Conservation (phyloP, 129 eudicot species). For the Scalesia atractyloides region DNA sequence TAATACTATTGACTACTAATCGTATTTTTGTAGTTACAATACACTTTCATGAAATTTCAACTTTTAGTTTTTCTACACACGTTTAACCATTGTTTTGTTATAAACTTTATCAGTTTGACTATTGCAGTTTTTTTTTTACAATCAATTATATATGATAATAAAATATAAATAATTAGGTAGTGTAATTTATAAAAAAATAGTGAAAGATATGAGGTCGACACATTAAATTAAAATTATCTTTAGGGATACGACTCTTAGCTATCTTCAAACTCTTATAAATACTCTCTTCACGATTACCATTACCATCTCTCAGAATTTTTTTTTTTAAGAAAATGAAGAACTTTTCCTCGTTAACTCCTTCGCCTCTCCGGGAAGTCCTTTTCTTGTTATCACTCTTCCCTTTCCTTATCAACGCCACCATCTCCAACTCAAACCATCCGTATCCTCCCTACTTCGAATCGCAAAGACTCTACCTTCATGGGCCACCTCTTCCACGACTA, state of each 20-base stretch:
- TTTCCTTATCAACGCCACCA: constrained; percentile 33
- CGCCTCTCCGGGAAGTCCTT: background rate
- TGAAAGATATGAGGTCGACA: no score
- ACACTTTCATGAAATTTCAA: no score
- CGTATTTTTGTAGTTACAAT: no score
- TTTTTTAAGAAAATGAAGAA: constrained; percentile 33
- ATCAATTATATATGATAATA: background rate
- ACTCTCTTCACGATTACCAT: constrained; percentile 9
- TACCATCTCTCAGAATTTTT: constrained; percentile 33
- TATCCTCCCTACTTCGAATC: constrained; percentile 31
- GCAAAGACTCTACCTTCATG: constrained; percentile 41
- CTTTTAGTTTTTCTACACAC: background rate
- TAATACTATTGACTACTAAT: no score
- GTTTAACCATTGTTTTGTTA: background rate
- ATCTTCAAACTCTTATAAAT: constrained; percentile 21
- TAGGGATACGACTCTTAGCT: no score
- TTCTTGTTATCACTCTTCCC: constrained; percentile 26
- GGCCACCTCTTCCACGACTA: constrained; percentile 32
- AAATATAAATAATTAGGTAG: no score
- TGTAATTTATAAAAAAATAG: no score
- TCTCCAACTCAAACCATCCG: constrained; percentile 31
- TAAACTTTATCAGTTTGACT: background rate
- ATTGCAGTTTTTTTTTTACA: no score
- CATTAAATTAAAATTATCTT: no score
- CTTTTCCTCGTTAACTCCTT: constrained; percentile 22